Evolutionary conservation across 352 stramenopile genomes (phyloP).

Genomic region (Pythium utonaiense): DNA sequence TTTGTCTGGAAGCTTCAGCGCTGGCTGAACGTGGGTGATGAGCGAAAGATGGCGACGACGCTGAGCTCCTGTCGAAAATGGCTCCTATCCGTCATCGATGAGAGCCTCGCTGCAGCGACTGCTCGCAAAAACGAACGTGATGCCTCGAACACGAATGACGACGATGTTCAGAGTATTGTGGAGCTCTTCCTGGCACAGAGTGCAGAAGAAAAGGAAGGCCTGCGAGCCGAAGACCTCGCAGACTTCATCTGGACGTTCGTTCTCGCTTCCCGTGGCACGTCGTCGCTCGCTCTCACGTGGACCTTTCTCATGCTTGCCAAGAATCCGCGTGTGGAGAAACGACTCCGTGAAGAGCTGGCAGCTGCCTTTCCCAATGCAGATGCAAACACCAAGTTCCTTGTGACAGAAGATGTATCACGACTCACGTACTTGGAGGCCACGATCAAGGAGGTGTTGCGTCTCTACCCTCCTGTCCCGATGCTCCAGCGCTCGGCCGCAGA

Average conservation of each 20-base stretch:
- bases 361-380: neutral
- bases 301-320: conserved; percentile 60
- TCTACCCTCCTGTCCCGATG: conserved; percentile 55
- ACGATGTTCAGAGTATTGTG: conserved; percentile 9
- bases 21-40: conserved; percentile 35
- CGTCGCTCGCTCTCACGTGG: conserved; percentile 64
- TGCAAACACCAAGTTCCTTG: neutral
- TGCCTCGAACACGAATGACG: neutral
- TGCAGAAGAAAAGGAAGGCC: conserved; percentile 7
- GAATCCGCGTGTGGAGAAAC: conserved; percentile 46
- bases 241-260: conserved; percentile 70
- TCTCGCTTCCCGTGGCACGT: conserved; percentile 68
- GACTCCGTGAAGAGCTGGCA: neutral
- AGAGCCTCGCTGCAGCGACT: conserved; percentile 6
- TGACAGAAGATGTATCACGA: conserved; percentile 36
- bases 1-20: conserved; percentile 58
- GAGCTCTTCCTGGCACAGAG: conserved; percentile 9
- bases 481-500: conserved; percentile 47
- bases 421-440: conserved; percentile 59
- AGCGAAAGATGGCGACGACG: conserved; percentile 27
- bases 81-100: conserved; percentile 34
- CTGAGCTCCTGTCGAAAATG: conserved; percentile 32
- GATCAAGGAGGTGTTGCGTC: conserved; percentile 54
- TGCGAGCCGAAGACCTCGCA: conserved; percentile 46
- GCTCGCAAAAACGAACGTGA: neutral